A percentile compares a stretch with the other conserved stretches of the same genome.
phyloP scores from a whole-genome alignment of 1,284 basidiomycete species.

The Ceratobasidium theobromae region DNA sequence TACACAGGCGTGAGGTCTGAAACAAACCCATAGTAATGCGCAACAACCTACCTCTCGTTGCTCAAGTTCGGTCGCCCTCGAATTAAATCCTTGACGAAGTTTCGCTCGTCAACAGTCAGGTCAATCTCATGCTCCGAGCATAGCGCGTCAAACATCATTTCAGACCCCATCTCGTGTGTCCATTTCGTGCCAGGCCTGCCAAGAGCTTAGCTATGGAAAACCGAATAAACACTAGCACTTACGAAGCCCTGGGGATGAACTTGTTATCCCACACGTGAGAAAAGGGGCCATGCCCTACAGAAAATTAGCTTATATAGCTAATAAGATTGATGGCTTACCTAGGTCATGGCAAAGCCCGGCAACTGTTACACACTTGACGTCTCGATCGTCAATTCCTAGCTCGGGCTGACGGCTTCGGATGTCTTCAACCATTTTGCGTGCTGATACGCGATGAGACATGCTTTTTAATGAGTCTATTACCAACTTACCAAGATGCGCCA shows the following conservation, averaged over 20 bases:
- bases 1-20: constrained; percentile 7
- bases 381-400: constrained; percentile 63
- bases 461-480: not conserved
- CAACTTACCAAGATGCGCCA: constrained; percentile 57
- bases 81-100: constrained; percentile 70
- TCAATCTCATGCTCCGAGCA: constrained; percentile 54
- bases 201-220: not conserved
- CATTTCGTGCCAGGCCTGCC: constrained; percentile 51
- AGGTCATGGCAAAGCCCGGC: constrained; percentile 73
- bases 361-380: constrained; percentile 65
- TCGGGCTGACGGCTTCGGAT: constrained; percentile 61
- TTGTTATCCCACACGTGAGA: constrained; percentile 69
- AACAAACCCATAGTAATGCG: not conserved
- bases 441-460: not conserved
- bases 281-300: constrained; percentile 65
- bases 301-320: not conserved
- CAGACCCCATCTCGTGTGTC: constrained; percentile 69
- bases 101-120: constrained; percentile 50
- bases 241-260: constrained; percentile 64
- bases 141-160: constrained; percentile 70
- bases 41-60: not conserved
- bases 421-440: constrained; percentile 59
- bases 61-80: constrained; percentile 50
- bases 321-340: constrained; percentile 38
- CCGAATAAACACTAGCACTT: constrained; percentile 38